Evolutionary conservation across 768 basidiomycete genomes (phyloP).

Genomic region (Serendipita vermifera): DNA sequence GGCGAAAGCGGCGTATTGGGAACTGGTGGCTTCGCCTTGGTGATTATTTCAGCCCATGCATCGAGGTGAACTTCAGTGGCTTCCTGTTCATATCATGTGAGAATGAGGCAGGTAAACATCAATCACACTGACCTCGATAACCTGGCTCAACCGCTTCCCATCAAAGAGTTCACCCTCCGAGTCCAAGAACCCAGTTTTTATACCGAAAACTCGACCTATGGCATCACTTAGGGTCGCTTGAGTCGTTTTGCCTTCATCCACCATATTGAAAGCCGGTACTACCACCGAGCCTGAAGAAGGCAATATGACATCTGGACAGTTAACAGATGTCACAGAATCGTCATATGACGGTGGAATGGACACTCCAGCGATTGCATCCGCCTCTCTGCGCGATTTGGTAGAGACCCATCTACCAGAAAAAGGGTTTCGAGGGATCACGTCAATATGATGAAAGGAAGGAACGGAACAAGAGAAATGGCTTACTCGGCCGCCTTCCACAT

Average conservation of each 20-base stretch:
- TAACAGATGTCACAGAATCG: constrained; percentile 50
- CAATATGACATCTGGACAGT: constrained; percentile 52
- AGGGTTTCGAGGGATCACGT: too few species aligned
- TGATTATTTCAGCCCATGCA: constrained; percentile 72
- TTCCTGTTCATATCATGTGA: too few species aligned
- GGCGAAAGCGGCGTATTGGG: constrained; percentile 58
- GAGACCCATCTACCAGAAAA: too few species aligned
- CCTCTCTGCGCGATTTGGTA: constrained; percentile 46
- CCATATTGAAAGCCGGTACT: constrained; percentile 76
- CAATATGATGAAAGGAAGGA: too few species aligned
- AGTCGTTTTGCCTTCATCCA: constrained; percentile 22
- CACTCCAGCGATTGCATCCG: constrained; percentile 53
- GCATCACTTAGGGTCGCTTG: background rate
- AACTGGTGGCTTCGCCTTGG: constrained; percentile 53
- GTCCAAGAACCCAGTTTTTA: constrained; percentile 72
- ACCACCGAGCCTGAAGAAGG: constrained; percentile 36
- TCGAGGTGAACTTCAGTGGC: constrained; percentile 75
- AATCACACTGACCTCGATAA: too few species aligned
- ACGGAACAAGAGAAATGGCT: too few species aligned
- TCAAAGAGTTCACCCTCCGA: constrained; percentile 53
- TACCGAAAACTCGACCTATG: constrained; percentile 37
- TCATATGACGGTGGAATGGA: constrained; percentile 55
- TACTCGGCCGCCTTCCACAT: constrained; percentile 62
- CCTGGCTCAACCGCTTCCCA: constrained; percentile 56
- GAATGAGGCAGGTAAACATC: too few species aligned